Base-by-base conservation (phyloP, 179 eudicot genomes). In the Nepenthes alata region DNA sequence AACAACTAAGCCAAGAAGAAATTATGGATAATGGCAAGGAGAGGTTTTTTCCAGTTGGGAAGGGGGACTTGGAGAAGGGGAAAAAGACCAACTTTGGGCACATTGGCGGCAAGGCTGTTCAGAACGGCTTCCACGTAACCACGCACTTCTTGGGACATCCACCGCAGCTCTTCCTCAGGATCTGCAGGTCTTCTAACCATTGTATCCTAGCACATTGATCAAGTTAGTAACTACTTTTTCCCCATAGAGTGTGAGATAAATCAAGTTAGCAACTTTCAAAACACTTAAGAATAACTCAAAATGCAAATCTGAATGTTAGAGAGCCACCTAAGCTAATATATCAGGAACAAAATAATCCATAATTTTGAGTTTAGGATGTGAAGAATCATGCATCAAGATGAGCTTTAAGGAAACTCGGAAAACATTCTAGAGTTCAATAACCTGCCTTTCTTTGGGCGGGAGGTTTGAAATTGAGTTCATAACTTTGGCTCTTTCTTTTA, bases 121-220 rank as follows among this genome's bases (percentile, higher is more conserved):
- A 94, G 73, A 66, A 94, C 99, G 59, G 99, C 99, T 78, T 94
- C 99, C 62, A 91, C 94, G 75, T 94, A 94, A 74, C 97, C 97
- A 74, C 99, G 94, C 62, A 94, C 99, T 91, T 94, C 99, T 70
- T 87, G 99, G 71, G 97, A 72, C 99, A 94, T 94, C 99, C 99
- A 94, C 53, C 99, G 82, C 60, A 94, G 97, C 80, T 94, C 99
- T 63, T 94, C 99, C 69, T 94, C 99, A 11, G 99, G 99, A 67
- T 94, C 97, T 57, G 82, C 97, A 57, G 99, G 99, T 76, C 89
- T 82, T 80, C 96, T 83, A 8, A 87, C 73, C 97, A 90, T 85
- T 35, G 97, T 85, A 44, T 90, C 99, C 99, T 94, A 69, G 51
- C 49, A 44, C 47, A 73, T 62, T 54, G 62, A 53, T 37, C 25